Evolutionary conservation across 164 flowering plant species (phyloP), one percentile per base, ranked within the genome.

Genomic region (Macadamia tetraphylla): DNA sequence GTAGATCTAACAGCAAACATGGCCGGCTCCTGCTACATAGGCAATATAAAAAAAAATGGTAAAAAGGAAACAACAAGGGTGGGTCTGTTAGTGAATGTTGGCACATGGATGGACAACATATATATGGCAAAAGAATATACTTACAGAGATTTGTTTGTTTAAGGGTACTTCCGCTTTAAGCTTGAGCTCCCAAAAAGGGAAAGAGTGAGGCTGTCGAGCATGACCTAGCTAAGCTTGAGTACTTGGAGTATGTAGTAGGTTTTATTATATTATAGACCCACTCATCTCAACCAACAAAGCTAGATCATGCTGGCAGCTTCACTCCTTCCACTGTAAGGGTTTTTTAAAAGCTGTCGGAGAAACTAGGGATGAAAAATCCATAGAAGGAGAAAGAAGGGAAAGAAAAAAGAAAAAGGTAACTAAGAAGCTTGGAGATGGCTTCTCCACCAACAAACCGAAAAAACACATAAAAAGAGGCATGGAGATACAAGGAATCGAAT

Each of bases 251-350:
- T 56, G 3, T 56, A 3, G 3, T 56, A 17, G 8, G 3, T 56
- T 56, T 56, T 23, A 6, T 10, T 56, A 6, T 14, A 17, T 56
- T 56, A 1, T 17, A 35, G 29, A 56, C 17, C 59, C 18, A 11
- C 18, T 17, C 57, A 53, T 53, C 57, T 35, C 40, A 35, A 35
- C 5, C 57, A 11, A 35, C 57, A 11, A 14, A 14, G 80, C 67
- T 83, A 85, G 88, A 85, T 85, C 88, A 85, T 83, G 88, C 88
- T 85, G 88, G 88, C 88, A 85, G 88, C 88, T 83, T 85, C 88
- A 85, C 86, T 79, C 80, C 61, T 85, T 85, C 86, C 87, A 44
- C 71, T 70, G 6, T 23, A 6, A 13, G 32, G 35, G 3, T 15
- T 58, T 15, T 43, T 43, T 43, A 23, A 23, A 23, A 23, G 23